Base-by-base conservation (phyloP, 2,329 filamentous ascomycete genomes). In the Colletotrichum sp. region DNA sequence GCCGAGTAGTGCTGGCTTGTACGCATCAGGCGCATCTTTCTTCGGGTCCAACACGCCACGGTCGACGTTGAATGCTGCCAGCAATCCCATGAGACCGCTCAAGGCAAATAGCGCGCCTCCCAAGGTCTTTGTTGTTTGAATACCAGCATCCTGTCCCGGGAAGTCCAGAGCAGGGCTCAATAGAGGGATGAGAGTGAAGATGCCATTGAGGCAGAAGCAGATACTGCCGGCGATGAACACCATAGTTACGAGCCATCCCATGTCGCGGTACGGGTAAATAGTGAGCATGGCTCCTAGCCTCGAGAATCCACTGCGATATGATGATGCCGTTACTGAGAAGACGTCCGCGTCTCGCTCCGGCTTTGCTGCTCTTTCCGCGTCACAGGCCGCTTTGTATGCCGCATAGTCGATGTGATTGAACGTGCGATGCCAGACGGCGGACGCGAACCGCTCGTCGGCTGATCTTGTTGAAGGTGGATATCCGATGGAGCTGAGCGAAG, bases 361-460 rank as follows among this genome's bases (percentile, higher is more conserved):
- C 29, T 66, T 73, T 19, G 70, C 74, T 27, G 15, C 29, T 36
- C 74, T 64, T 49, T 76, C 74, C 2, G 74, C 74, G 4, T 76
- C 74, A 49, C 74, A 76, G 3, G 74, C 74, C 25, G 74, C 70
- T 49, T 76, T 76, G 59, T 76, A 76, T 4, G 59, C 70, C 22
- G 70, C 74, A n/a, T 76, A 76, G 49, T 76, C 74, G 39, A 76
- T 39, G 6, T 76, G 74, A 8, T 76, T 76, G 25, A 76, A 74
- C 9, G 74, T 69, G 64, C 71, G 70, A 19, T 76, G 59, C 70
- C 70, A 76, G 7, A 74, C 71, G 19, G 57, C 64, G 12, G 74
- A 76, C 11, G 74, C 71, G 44, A 65, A 69, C 8, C 64, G 65
- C 34, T 69, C 71, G 34, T 76, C 74, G 29, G 49, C 19, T 9